Evolutionary conservation across 225 moss, liverwort and hornwort species (phyloP).

Genomic region (Bryoerythrophyllum caledonicum): DNA sequence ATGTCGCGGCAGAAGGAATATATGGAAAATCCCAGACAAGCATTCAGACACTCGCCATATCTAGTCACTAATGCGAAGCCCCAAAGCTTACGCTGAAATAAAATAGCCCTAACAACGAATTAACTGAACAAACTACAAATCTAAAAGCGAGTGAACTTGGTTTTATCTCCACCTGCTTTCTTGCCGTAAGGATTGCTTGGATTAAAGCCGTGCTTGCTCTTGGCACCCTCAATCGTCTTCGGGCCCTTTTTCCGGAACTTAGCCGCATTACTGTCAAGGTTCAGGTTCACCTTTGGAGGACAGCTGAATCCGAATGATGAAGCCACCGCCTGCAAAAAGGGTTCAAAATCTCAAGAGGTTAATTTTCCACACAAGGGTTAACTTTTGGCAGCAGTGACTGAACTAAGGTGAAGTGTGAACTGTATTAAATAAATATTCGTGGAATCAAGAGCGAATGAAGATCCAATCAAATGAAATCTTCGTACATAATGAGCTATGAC

Average conservation of each 20-base stretch:
- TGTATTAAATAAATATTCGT: too few species aligned
- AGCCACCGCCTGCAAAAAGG: slow-evolving; percentile 66
- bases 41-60: slow-evolving; percentile 26
- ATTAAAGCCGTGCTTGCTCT: slow-evolving; percentile 82
- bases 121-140: not conserved
- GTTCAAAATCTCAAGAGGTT: not conserved
- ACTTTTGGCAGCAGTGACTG: not conserved
- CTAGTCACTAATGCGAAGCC: slow-evolving; percentile 11
- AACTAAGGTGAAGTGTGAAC: not conserved
- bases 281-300: slow-evolving; percentile 93
- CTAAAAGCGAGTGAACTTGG: slow-evolving; percentile 76
- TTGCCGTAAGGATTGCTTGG: slow-evolving; percentile 88
- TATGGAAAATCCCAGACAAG: slow-evolving; percentile 10
- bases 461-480: not conserved
- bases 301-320: slow-evolving; percentile 88
- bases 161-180: slow-evolving; percentile 64
- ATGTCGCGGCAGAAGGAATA: slow-evolving; percentile 4
- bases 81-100: slow-evolving; percentile 7
- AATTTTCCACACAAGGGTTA: not conserved
- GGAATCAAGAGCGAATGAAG: not conserved
- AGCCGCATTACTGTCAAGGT: slow-evolving; percentile 89
- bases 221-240: slow-evolving; percentile 45
- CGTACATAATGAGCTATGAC: not conserved
- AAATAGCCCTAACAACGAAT: slow-evolving; percentile 7
- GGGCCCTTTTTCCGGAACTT: slow-evolving; percentile 88